These are phyloP conservation scores for Fusarium mexicanum DNA, from an alignment of 2,329 filamentous ascomycete genomes.

Conservation along the genomic window DNA sequence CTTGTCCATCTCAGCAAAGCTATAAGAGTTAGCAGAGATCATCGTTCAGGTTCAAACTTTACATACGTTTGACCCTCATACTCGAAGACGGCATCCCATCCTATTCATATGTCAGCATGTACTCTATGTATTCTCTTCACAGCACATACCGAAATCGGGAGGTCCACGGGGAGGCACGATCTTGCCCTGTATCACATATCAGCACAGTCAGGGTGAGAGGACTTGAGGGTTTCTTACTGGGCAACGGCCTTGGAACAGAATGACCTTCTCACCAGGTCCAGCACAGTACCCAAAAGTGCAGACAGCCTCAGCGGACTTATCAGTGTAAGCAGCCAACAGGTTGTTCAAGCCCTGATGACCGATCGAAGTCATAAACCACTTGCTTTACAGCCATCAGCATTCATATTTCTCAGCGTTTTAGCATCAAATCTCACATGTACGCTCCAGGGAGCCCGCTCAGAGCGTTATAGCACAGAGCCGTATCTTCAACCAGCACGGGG, in stretches of 20 bases:
- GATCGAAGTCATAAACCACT: slow-evolving; percentile 89
- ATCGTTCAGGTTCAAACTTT: background rate
- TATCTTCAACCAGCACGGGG: slow-evolving; percentile 95
- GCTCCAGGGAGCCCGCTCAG: slow-evolving; percentile 91
- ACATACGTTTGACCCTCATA: slow-evolving; percentile 83
- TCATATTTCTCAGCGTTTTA: background rate
- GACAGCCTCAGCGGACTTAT: slow-evolving; percentile 92
- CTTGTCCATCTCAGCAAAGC: slow-evolving; percentile 94
- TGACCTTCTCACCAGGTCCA: slow-evolving; percentile 83
- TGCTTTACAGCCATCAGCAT: slow-evolving; percentile 63
- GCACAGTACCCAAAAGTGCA: slow-evolving; percentile 95
- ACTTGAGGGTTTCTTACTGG: slow-evolving; percentile 61
- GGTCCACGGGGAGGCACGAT: slow-evolving; percentile 88
- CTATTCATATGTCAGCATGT: slow-evolving; percentile 55
- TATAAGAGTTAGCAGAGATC: slow-evolving; percentile 45
- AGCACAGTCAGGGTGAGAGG: background rate
- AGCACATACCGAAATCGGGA: slow-evolving; percentile 75
- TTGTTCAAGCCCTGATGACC: slow-evolving; percentile 90
- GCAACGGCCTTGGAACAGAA: slow-evolving; percentile 92
- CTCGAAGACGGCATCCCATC: slow-evolving; percentile 97
- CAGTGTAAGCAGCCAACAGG: slow-evolving; percentile 84
- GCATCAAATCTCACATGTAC: slow-evolving; percentile 77
- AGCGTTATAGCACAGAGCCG: slow-evolving; percentile 91
- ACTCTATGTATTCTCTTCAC: background rate
- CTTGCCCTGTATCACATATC: slow-evolving; percentile 62